phyloP scores from a whole-genome alignment of 116 monocot species.

The Cymodocea nodosa region DNA sequence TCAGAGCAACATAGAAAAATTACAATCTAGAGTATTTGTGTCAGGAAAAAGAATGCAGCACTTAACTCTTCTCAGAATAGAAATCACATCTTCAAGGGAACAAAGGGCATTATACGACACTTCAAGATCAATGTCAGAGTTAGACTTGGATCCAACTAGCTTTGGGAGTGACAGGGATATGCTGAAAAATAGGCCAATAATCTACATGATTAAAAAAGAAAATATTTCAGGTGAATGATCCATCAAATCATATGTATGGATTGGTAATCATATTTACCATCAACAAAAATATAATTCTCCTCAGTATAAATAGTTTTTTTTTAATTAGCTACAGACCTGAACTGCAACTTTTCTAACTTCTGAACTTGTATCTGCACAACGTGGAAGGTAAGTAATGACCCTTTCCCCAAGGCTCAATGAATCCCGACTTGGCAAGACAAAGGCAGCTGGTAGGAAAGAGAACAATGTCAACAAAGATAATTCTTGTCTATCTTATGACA shows the following conservation, averaged over 20 bases:
- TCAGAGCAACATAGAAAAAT: neutral
- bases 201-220: constrained; percentile 32
- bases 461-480: neutral
- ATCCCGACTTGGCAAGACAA: constrained; percentile 80
- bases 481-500: neutral
- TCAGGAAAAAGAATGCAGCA: no score
- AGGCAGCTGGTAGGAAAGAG: constrained; percentile 59
- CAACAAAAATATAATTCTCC: neutral
- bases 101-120: constrained; percentile 76
- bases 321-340: constrained; percentile 43
- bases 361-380: constrained; percentile 75
- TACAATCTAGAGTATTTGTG: no score
- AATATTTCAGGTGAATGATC: neutral
- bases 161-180: constrained; percentile 87
- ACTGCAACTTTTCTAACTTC: constrained; percentile 78
- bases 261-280: neutral
- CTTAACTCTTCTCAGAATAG: constrained; percentile 16
- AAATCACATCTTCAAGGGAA: constrained; percentile 84
- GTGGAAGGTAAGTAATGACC: constrained; percentile 75
- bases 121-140: constrained; percentile 58
- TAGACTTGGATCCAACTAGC: constrained; percentile 23
- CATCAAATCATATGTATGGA: no score
- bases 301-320: neutral
- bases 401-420: constrained; percentile 87
- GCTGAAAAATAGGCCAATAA: constrained; percentile 75